Evolutionary conservation across 2,329 filamentous ascomycete genomes (phyloP), one percentile per base, ranked within the genome.

Genomic region (Beauveria rudraprayagi): DNA sequence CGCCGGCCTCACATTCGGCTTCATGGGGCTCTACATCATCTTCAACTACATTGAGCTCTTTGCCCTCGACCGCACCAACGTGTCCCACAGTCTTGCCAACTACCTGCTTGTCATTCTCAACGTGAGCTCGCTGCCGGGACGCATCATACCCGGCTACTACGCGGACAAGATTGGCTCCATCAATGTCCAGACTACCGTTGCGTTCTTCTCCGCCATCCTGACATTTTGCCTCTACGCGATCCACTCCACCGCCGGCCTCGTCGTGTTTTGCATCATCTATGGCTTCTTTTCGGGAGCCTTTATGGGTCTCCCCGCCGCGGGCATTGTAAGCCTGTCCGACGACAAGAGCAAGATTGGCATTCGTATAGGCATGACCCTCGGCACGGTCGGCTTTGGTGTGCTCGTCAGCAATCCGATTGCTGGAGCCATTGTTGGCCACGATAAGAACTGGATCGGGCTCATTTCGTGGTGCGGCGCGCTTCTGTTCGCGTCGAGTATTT

Each of bases 61-160:
- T 63, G 72, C 71, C 6, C 5, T 77, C 79, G 19, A 66, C 80
- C 40, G 62, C 78, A 3, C 78, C 78, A 3, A 76, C 78, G 11
- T 70, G 1, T 66, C 67, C 4, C 65, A 66, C 37, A 67, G 67
- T 24, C 65, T 79, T 5, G 74, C 73, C 1, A 69, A 73, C 17
- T 81, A 83, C 62, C 71, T 83, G 26, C 69, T 83, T 5, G 71
- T 80, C 2, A 77, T 83, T 52, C 73, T 82, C 55, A 83, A 83
- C 67, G 79, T 76, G 1, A 75, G 77, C 0, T 79, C 78, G 0
- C 71, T 81, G 8, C 71, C 79, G 8, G 81, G 81, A 0, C 76
- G 81, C 7, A 70, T 82, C 1, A 66, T 80, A 0, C 80, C 78
- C 0, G 76, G 76, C 4, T 71, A 77, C 8, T 62, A 82, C 5